Conservation (phyloP, 2,329 filamentous ascomycete genomes). For the Akanthomyces dipterigenus region DNA sequence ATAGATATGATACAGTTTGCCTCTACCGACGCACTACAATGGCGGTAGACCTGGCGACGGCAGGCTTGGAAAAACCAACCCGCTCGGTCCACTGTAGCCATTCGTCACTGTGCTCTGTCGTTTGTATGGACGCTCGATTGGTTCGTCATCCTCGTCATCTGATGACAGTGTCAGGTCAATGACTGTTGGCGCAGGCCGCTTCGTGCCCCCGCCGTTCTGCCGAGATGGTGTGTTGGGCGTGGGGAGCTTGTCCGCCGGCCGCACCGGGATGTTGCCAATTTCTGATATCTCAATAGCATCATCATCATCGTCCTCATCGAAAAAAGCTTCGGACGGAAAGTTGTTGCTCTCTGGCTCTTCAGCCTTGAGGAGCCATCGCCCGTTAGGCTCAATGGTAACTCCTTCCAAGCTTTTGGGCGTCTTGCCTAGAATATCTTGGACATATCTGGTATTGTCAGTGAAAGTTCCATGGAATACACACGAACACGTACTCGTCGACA, state of each 20-base stretch:
- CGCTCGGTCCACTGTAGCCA: not conserved
- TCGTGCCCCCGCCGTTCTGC: slow-evolving; percentile 30
- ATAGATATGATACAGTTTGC: slow-evolving; percentile 9
- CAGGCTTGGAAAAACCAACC: not conserved
- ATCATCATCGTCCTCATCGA: slow-evolving; percentile 34
- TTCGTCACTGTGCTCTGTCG: slow-evolving; percentile 29
- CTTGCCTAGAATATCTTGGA: slow-evolving; percentile 73
- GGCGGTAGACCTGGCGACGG: not conserved
- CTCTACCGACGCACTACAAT: not conserved
- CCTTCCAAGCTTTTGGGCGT: slow-evolving; percentile 70
- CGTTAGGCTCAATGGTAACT: slow-evolving; percentile 83
- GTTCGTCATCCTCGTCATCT: slow-evolving; percentile 48
- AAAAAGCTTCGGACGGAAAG: slow-evolving; percentile 21
- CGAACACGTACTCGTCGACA: slow-evolving; percentile 67
- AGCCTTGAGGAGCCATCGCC: slow-evolving; percentile 57
- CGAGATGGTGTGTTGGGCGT: slow-evolving; percentile 33
- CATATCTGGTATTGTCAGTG: slow-evolving; percentile 52
- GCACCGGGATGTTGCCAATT: slow-evolving; percentile 22
- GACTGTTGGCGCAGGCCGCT: slow-evolving; percentile 45
- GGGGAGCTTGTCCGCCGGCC: slow-evolving; percentile 15
- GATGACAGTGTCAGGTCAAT: slow-evolving; percentile 54
- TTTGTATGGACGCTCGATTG: slow-evolving; percentile 40
- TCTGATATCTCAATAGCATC: slow-evolving; percentile 46
- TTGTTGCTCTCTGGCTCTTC: slow-evolving; percentile 24
- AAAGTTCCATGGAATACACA: not conserved